Conservation (phyloP, 2,329 filamentous ascomycete genomes). For the Paecilomyces variotii region DNA sequence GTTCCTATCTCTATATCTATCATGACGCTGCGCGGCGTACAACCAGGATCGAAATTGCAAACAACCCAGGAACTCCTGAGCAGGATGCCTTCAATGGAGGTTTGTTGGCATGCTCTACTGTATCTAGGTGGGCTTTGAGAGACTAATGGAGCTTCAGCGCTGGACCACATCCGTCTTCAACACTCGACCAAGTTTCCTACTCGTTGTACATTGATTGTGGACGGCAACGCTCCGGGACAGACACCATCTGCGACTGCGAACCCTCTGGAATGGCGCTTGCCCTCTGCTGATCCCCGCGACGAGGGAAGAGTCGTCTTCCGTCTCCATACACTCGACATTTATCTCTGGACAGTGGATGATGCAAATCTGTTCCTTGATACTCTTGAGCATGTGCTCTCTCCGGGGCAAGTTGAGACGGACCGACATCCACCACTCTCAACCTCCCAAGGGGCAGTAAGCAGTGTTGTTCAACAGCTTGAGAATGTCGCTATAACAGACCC, state of each 20-base stretch:
- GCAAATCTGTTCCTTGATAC: slow-evolving; percentile 47
- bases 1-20: slow-evolving; percentile 58
- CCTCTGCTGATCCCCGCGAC: slow-evolving; percentile 44
- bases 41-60: slow-evolving; percentile 54
- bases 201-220: slow-evolving; percentile 50
- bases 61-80: slow-evolving; percentile 54
- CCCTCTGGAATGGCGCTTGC: slow-evolving; percentile 49
- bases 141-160: slow-evolving; percentile 24
- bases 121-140: not conserved
- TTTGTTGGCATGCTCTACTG: slow-evolving; percentile 25
- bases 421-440: slow-evolving; percentile 33
- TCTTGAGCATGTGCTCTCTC: slow-evolving; percentile 25
- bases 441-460: slow-evolving; percentile 41
- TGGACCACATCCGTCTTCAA: slow-evolving; percentile 45
- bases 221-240: slow-evolving; percentile 27
- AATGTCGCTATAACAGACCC: slow-evolving; percentile 51
- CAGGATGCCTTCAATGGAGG: slow-evolving; percentile 58
- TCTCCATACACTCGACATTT: slow-evolving; percentile 55
- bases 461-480: slow-evolving; percentile 57
- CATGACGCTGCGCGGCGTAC: slow-evolving; percentile 47
- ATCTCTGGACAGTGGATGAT: slow-evolving; percentile 57
- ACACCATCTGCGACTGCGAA: slow-evolving; percentile 18
- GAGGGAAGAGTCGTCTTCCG: slow-evolving; percentile 45
- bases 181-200: slow-evolving; percentile 55
- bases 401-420: slow-evolving; percentile 42